These are phyloP conservation scores for Aegilops bicornis DNA, from an alignment of 176 grass and related monocot species.

Conservation along the genomic window DNA sequence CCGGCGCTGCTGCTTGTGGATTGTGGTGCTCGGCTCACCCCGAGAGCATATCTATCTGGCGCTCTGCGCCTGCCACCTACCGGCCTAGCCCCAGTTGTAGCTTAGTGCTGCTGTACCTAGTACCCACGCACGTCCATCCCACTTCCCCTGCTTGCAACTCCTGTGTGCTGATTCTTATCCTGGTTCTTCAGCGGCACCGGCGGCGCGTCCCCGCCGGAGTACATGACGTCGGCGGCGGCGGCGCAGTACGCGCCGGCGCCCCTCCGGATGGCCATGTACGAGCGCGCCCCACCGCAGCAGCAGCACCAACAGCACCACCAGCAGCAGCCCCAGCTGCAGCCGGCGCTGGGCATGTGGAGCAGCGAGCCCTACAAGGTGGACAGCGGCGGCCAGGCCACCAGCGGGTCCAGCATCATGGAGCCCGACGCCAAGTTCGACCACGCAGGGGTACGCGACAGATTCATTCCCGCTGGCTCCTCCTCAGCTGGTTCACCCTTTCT, in stretches of 20 bases:
- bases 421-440: conserved; percentile 54
- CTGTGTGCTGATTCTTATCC: not conserved
- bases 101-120: not conserved
- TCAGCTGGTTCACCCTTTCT: not conserved
- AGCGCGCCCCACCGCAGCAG: conserved; percentile 28
- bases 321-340: conserved; percentile 7
- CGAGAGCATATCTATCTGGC: not conserved
- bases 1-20: not conserved
- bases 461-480: too few species aligned
- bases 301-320: not conserved
- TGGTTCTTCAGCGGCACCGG: conserved; percentile 21
- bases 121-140: too few species aligned
- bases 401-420: conserved; percentile 62
- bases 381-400: conserved; percentile 67
- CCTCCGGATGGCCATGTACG: conserved; percentile 62
- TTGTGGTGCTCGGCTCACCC: not conserved
- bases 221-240: conserved; percentile 44
- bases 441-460: conserved; percentile 11
- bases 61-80: not conserved
- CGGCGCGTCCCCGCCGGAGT: conserved; percentile 46
- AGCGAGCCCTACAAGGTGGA: conserved; percentile 61
- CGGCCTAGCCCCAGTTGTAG: not conserved
- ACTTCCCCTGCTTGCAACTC: too few species aligned
- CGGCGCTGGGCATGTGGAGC: conserved; percentile 53
- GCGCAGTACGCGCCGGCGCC: conserved; percentile 61